A percentile compares a stretch with the other conserved stretches of the same genome.
Conservation (phyloP, 1,284 basidiomycete species). For the Sparassis latifolia region DNA sequence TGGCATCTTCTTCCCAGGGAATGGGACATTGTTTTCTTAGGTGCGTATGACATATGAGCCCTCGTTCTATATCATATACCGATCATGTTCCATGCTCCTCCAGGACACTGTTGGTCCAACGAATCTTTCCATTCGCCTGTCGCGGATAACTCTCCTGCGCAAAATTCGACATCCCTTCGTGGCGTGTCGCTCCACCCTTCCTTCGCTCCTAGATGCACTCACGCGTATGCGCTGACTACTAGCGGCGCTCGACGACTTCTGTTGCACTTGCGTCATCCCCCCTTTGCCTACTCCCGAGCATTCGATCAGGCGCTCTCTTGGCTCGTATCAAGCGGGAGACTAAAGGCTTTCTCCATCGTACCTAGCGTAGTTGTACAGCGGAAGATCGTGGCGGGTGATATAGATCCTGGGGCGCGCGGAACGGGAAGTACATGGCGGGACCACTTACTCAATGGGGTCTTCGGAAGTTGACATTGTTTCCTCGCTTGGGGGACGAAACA, state of each 20-base stretch:
- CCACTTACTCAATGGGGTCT: slow-evolving; percentile 40
- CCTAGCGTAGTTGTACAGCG: slow-evolving; percentile 60
- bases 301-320: slow-evolving; percentile 71
- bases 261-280: slow-evolving; percentile 47
- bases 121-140: slow-evolving; percentile 36
- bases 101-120: slow-evolving; percentile 72
- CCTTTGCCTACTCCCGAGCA: slow-evolving; percentile 72
- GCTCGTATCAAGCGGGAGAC: slow-evolving; percentile 49
- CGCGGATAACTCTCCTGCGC: not conserved
- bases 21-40: slow-evolving; percentile 77
- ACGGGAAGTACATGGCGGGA: slow-evolving; percentile 54
- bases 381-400: slow-evolving; percentile 49
- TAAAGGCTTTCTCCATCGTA: slow-evolving; percentile 56
- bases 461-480: slow-evolving; percentile 17
- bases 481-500: not conserved
- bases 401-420: slow-evolving; percentile 33
- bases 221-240: slow-evolving; percentile 55
- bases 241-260: slow-evolving; percentile 48
- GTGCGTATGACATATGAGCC: slow-evolving; percentile 29
- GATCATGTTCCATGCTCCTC: slow-evolving; percentile 1
- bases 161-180: not conserved
- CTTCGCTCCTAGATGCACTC: slow-evolving; percentile 57
- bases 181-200: slow-evolving; percentile 42
- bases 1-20: slow-evolving; percentile 52
- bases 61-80: not conserved